Conservation (phyloP, 129 eudicot species). For the Chrysanthemum lavandulifolium region DNA sequence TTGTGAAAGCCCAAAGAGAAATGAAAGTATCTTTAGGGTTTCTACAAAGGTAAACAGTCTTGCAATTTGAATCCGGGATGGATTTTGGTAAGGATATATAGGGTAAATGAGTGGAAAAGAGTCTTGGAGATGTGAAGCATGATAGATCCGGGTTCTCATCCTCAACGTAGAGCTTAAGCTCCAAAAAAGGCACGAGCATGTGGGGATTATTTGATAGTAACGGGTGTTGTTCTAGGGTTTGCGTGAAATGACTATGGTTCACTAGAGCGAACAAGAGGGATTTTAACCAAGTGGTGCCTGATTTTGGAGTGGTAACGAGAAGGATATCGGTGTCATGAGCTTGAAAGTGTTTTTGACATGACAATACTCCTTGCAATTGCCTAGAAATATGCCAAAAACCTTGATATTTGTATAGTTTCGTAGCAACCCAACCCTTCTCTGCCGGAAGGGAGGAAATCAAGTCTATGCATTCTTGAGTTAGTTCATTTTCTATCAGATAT, state of each 20-base stretch:
- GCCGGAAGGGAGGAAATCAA: slow-evolving; percentile 37
- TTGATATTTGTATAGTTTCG: slow-evolving; percentile 43
- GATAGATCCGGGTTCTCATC: slow-evolving; percentile 23
- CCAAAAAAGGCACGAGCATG: slow-evolving; percentile 36
- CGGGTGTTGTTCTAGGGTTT: slow-evolving; percentile 25
- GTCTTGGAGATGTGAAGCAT: slow-evolving; percentile 26
- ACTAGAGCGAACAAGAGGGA: slow-evolving; percentile 26
- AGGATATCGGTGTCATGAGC: slow-evolving; percentile 39
- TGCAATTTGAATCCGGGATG: slow-evolving; percentile 29
- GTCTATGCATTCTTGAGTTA: slow-evolving; percentile 34
- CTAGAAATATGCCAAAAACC: slow-evolving; percentile 48
- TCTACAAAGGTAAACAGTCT: slow-evolving; percentile 53
- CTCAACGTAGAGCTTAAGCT: slow-evolving; percentile 21
- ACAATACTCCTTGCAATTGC: slow-evolving; percentile 38
- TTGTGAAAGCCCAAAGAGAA: slow-evolving; percentile 50
- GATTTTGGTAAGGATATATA: slow-evolving; percentile 23
- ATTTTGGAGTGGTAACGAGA: slow-evolving; percentile 45
- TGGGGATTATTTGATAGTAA: slow-evolving; percentile 37
- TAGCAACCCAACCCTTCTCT: slow-evolving; percentile 35
- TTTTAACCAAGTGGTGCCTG: slow-evolving; percentile 55
- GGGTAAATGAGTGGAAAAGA: slow-evolving; percentile 42
- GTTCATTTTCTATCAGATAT: slow-evolving; percentile 33
- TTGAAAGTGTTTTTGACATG: slow-evolving; percentile 36
- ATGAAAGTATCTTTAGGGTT: slow-evolving; percentile 54
- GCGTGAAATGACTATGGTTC: slow-evolving; percentile 10